These are phyloP conservation scores for Massariosphaeria phaeospora DNA, from an alignment of 495 filamentous ascomycete species.

Conservation along the genomic window DNA sequence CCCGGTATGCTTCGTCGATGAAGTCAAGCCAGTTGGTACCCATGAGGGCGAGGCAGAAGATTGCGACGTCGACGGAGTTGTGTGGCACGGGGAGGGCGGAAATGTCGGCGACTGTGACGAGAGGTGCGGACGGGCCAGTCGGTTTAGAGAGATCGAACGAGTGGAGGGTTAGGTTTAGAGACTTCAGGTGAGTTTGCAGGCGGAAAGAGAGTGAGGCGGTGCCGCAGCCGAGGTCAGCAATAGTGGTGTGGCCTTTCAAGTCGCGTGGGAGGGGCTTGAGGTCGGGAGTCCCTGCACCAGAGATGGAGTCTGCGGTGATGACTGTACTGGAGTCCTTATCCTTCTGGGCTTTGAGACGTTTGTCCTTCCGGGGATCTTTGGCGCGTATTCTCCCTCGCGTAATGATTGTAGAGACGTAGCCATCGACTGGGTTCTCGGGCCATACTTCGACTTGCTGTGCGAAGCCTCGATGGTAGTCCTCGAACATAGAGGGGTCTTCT, in stretches of 20 bases:
- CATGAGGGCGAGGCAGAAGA: constrained; percentile 96
- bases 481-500: constrained; percentile 79
- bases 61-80: constrained; percentile 70
- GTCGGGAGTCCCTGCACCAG: constrained; percentile 21
- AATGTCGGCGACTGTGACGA: constrained; percentile 84
- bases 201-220: constrained; percentile 64
- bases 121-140: constrained; percentile 48
- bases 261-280: constrained; percentile 43
- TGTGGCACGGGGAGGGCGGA: constrained; percentile 70
- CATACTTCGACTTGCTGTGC: constrained; percentile 87
- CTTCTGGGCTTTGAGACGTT: constrained; percentile 37
- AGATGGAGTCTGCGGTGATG: background rate
- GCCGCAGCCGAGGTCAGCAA: constrained; percentile 82
- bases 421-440: constrained; percentile 91
- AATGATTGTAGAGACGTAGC: constrained; percentile 65
- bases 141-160: constrained; percentile 59
- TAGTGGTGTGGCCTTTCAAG: constrained; percentile 58
- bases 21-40: constrained; percentile 97
- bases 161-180: constrained; percentile 62
- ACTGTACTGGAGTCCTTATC: constrained; percentile 22
- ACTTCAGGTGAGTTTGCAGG: constrained; percentile 49
- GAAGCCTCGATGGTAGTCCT: constrained; percentile 92
- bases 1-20: constrained; percentile 86
- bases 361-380: constrained; percentile 24
- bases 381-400: constrained; percentile 46